Base-by-base conservation (phyloP, 2,329 filamentous ascomycete genomes). In the Fusarium sp. region DNA sequence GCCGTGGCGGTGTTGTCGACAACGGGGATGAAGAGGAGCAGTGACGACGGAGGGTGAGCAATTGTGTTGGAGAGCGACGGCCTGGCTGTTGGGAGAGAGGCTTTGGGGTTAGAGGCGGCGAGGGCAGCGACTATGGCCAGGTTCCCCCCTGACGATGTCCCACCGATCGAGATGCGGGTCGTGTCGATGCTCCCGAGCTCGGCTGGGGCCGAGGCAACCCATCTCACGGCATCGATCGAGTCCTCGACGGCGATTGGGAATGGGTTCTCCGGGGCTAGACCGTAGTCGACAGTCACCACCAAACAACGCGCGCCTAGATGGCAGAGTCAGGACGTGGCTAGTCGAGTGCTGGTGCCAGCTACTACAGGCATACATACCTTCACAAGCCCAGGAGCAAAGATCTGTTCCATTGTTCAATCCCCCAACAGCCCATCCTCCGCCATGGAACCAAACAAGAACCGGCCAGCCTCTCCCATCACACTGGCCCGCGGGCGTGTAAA, bases 371-470 rank as follows among this genome's bases (percentile, higher is more conserved):
- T 15, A 60, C 60, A 41, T 67, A 71, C 76, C 71, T 71, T 76
- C 59, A 51, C 79, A 82, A 9, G 78, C 62, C 51, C 75, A 73
- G 6, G 75, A 78, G 46, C 77, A 76, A 39, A 81, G 76, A 36
- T 78, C 79, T 10, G 76, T 77, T 9, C 80, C 79, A 54, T 73
- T 80, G 7, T 73, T 73, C 7, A 81, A 52, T 4, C 76, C 77
- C 1, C 81, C 81, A 54, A 80, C 73, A 6, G 77, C 80, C 80
- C 80, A 82, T 3, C 80, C 81, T 6, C 81, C 81, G 23, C 81
- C 81, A 46, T 82, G 81, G 27, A 78, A 78, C 81, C 80, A 82
- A 9, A 82, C 56, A n/a, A 82, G 73, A 6, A 75, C 71, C 3
- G 81, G 80, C 80, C 79, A 82, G 3, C 77, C 79, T 7, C 61